Conservation (phyloP, 371 early-diverging fungal genomes). For the Syncephalastrum racemosum region DNA sequence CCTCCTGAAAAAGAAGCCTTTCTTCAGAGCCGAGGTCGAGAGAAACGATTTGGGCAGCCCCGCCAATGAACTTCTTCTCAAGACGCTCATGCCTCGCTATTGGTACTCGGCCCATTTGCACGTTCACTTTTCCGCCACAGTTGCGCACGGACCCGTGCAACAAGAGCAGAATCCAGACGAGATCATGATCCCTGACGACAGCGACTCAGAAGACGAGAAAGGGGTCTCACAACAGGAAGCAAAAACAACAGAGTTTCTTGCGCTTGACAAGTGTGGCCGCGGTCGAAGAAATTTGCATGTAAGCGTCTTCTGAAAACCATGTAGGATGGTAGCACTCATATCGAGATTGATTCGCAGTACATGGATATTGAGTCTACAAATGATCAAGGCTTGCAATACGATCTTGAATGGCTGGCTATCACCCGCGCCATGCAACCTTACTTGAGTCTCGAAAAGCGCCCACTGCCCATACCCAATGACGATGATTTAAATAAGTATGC, state of each 20-base stretch:
- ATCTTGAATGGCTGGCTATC: slow-evolving; percentile 87
- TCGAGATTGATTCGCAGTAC: too few relatives aligned
- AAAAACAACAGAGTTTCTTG: slow-evolving; percentile 55
- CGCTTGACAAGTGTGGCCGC: slow-evolving; percentile 63
- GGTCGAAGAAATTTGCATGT: too few relatives aligned
- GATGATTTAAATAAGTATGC: slow-evolving; percentile 42
- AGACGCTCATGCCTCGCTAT: slow-evolving; percentile 71
- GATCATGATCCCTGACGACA: slow-evolving; percentile 47
- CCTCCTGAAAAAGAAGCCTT: slow-evolving; percentile 69
- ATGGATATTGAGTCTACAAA: slow-evolving; percentile 5
- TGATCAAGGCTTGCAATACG: slow-evolving; percentile 57
- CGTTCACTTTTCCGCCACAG: slow-evolving; percentile 81
- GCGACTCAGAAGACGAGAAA: slow-evolving; percentile 4
- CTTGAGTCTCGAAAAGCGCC: slow-evolving; percentile 36
- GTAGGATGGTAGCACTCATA: too few relatives aligned
- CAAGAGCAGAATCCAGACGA: slow-evolving; percentile 49
- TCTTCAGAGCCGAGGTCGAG: slow-evolving; percentile 72
- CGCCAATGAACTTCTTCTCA: slow-evolving; percentile 65
- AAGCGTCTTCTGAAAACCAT: too few relatives aligned
- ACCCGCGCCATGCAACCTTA: slow-evolving; percentile 60
- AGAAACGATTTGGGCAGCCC: slow-evolving; percentile 75
- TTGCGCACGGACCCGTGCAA: slow-evolving; percentile 39
- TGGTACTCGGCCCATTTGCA: slow-evolving; percentile 97
- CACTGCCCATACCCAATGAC: slow-evolving; percentile 46
- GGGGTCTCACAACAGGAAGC: slow-evolving; percentile 4